Evolutionary conservation across 345 rosid species (phyloP).

Genomic region (Salix suchowensis): DNA sequence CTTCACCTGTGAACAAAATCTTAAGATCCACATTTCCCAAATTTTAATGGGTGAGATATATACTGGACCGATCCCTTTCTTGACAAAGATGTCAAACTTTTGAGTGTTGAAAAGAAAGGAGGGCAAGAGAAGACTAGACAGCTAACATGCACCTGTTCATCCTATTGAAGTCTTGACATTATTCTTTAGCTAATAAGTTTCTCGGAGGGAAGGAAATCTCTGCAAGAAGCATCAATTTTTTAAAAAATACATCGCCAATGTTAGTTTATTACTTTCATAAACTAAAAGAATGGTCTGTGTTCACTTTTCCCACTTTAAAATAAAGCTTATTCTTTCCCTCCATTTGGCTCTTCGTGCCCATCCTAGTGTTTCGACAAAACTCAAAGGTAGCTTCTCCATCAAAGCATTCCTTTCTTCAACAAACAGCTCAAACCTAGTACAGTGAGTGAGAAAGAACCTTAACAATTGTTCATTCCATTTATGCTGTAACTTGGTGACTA

Average conservation of each 20-base stretch:
- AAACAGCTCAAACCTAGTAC: neutral
- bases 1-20: neutral
- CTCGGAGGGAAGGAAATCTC: neutral
- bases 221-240: neutral
- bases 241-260: no score
- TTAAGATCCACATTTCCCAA: neutral
- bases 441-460: constrained; percentile 7
- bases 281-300: neutral
- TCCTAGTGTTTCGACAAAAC: neutral
- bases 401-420: constrained; percentile 61
- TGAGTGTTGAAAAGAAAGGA: neutral
- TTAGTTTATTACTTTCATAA: neutral
- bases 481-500: constrained; percentile 21
- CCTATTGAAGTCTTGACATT: neutral
- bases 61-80: neutral
- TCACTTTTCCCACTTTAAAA: constrained; percentile 6
- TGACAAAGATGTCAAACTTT: constrained; percentile 11
- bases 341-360: constrained; percentile 11
- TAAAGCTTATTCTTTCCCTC: constrained; percentile 33
- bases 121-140: neutral
- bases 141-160: neutral
- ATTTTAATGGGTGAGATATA: neutral
- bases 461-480: constrained; percentile 19
- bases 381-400: constrained; percentile 35
- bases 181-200: neutral